Percentiles rank a stretch among this genome's conserved stretches.
phyloP scores from a whole-genome alignment of 371 early-diverging fungal genomes.

The Apophysomyces ossiformis region DNA sequence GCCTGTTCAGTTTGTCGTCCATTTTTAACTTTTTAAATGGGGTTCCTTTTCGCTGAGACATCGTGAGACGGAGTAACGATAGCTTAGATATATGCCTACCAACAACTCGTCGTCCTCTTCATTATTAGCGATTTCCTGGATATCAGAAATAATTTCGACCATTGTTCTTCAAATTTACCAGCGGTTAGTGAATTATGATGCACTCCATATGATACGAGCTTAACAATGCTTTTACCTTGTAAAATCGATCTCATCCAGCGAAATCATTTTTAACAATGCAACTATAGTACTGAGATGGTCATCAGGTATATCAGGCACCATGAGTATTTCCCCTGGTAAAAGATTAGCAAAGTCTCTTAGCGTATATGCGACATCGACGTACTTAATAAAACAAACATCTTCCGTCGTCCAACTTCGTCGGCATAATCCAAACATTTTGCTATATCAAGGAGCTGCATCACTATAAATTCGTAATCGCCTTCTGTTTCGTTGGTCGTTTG shows the following conservation, averaged over 20 bases:
- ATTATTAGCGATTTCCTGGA: conserved; percentile 19
- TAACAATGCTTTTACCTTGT: conserved; percentile 56
- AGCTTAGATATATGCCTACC: neutral
- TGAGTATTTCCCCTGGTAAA: conserved; percentile 65
- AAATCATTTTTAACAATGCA: conserved; percentile 72
- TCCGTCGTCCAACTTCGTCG: conserved; percentile 86
- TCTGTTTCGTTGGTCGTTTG: conserved; percentile 64
- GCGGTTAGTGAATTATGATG: neutral
- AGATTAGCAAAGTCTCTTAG: conserved; percentile 1
- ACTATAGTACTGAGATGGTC: conserved; percentile 72
- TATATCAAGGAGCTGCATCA: conserved; percentile 77
- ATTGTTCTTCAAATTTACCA: conserved; percentile 47
- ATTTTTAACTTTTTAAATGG: conserved; percentile 24
- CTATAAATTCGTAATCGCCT: conserved; percentile 74
- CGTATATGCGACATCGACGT: neutral
- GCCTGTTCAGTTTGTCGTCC: conserved; percentile 10
- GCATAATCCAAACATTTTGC: conserved; percentile 80
- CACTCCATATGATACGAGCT: neutral
- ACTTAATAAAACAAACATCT: conserved; percentile 76
- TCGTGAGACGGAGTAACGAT: neutral
- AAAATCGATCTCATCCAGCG: conserved; percentile 86
- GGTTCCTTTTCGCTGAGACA: neutral
- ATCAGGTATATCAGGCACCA: conserved; percentile 72
- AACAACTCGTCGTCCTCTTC: conserved; percentile 15
- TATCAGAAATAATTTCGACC: conserved; percentile 76